These are phyloP conservation scores for Pichia heedii DNA, from an alignment of 805 yeast genomes.

Conservation along the genomic window DNA sequence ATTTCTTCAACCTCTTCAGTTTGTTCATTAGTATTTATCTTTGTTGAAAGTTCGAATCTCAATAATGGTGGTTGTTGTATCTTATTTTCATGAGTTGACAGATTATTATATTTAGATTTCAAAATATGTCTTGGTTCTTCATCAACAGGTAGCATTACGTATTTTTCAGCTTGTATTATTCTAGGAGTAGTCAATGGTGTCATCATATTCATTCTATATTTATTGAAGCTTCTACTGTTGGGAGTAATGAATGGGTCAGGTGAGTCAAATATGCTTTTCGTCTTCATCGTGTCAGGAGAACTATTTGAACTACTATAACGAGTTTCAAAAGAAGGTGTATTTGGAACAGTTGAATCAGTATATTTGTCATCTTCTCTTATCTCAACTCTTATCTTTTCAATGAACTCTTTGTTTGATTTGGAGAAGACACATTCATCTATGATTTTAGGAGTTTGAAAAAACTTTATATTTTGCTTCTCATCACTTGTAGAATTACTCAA, in stretches of 20 bases:
- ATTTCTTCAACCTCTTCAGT: neutral
- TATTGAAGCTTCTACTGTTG: conserved; percentile 11
- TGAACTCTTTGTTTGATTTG: conserved; percentile 7
- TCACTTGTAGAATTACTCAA: neutral
- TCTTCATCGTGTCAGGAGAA: conserved; percentile 10
- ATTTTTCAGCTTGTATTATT: conserved; percentile 7
- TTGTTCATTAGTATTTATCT: neutral
- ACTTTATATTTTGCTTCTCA: neutral
- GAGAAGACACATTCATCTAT: conserved; percentile 4
- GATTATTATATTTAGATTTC: neutral
- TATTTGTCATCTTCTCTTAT: neutral
- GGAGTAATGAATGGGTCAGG: conserved; percentile 28
- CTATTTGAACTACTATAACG: conserved; percentile 1
- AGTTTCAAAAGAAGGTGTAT: neutral
- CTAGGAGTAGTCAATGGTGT: conserved; percentile 12
- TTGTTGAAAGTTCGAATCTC: conserved; percentile 3
- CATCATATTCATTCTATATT: conserved; percentile 8
- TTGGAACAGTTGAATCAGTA: neutral
- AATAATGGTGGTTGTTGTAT: conserved; percentile 6
- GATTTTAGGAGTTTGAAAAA: conserved; percentile 7
- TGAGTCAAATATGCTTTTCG: conserved; percentile 9
- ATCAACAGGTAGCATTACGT: conserved; percentile 2
- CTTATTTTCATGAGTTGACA: neutral
- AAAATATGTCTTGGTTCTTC: neutral
- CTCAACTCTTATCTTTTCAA: conserved; percentile 8